Evolutionary conservation across 2,329 filamentous ascomycete genomes (phyloP).

Genomic region (Ceratocystis cacaofunesta): DNA sequence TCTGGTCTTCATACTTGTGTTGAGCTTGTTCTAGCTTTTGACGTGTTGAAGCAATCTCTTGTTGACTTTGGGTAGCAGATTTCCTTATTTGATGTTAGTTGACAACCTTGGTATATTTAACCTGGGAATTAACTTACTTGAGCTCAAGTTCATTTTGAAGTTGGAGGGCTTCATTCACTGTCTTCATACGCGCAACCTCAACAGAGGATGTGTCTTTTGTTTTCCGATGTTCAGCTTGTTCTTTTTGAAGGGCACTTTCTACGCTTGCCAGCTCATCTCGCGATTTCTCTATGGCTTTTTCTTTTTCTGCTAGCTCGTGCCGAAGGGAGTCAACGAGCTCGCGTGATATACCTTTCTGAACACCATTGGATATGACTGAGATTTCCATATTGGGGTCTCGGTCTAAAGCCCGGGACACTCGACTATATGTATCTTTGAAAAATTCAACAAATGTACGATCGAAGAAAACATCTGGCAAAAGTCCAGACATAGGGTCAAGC

Average conservation of each 20-base stretch:
- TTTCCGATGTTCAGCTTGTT: constrained; percentile 30
- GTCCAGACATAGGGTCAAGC: constrained; percentile 33
- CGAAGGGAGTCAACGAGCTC: constrained; percentile 80
- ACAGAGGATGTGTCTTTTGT: constrained; percentile 34
- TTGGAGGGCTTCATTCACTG: constrained; percentile 56
- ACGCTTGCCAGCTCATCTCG: constrained; percentile 14
- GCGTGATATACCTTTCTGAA: constrained; percentile 83
- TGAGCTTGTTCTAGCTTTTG: constrained; percentile 10
- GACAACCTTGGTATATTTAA: neutral
- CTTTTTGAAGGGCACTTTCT: constrained; percentile 30
- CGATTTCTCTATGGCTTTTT: constrained; percentile 22
- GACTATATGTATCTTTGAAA: constrained; percentile 88
- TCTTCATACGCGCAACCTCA: constrained; percentile 44
- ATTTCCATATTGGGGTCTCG: constrained; percentile 80
- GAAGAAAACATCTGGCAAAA: constrained; percentile 69
- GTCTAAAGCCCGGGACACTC: constrained; percentile 71
- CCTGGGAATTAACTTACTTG: constrained; percentile 26
- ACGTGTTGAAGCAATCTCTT: constrained; percentile 9
- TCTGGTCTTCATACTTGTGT: constrained; percentile 8
- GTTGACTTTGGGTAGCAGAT: constrained; percentile 19
- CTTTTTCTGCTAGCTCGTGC: constrained; percentile 60
- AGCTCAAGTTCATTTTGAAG: constrained; percentile 54
- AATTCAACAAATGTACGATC: constrained; percentile 82
- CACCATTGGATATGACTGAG: constrained; percentile 59
- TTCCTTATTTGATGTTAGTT: constrained; percentile 8